phyloP scores from a whole-genome alignment of 2,329 filamentous ascomycete genomes.

The Aureobasidium musti region DNA sequence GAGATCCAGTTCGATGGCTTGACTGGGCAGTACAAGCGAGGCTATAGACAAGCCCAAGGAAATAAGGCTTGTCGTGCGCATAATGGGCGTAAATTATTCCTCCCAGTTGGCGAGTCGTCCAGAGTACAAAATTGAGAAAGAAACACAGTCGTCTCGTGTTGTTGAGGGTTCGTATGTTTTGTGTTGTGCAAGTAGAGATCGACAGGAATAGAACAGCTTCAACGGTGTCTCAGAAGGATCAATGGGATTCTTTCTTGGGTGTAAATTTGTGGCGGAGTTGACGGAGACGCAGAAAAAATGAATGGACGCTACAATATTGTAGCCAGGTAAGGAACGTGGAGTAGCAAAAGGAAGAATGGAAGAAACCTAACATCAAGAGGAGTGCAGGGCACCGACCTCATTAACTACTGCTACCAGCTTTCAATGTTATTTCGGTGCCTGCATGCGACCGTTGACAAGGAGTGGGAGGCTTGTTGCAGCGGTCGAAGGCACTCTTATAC shows the following conservation, averaged over 20 bases:
- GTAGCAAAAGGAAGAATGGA: not conserved
- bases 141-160: not conserved
- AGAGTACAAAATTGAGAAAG: not conserved
- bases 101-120: not conserved
- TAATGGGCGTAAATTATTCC: not conserved
- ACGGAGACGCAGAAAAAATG: not conserved
- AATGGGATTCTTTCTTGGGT: not conserved
- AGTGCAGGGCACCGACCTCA: slow-evolving; percentile 9
- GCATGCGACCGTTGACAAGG: slow-evolving; percentile 26
- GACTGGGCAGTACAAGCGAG: not conserved
- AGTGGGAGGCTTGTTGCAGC: slow-evolving; percentile 14
- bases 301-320: slow-evolving; percentile 19
- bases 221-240: slow-evolving; percentile 24
- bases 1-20: slow-evolving; percentile 10
- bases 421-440: slow-evolving; percentile 21
- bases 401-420: slow-evolving; percentile 10
- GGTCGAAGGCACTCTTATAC: slow-evolving; percentile 20
- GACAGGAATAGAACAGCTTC: slow-evolving; percentile 27
- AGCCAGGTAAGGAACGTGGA: slow-evolving; percentile 23
- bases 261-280: not conserved
- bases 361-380: not conserved
- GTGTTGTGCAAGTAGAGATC: slow-evolving; percentile 8
- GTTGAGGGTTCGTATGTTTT: not conserved
- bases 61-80: slow-evolving; percentile 11
- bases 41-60: slow-evolving; percentile 1